phyloP scores from a whole-genome alignment of 148 eudicot species.

The Fallopia convolvulus region DNA sequence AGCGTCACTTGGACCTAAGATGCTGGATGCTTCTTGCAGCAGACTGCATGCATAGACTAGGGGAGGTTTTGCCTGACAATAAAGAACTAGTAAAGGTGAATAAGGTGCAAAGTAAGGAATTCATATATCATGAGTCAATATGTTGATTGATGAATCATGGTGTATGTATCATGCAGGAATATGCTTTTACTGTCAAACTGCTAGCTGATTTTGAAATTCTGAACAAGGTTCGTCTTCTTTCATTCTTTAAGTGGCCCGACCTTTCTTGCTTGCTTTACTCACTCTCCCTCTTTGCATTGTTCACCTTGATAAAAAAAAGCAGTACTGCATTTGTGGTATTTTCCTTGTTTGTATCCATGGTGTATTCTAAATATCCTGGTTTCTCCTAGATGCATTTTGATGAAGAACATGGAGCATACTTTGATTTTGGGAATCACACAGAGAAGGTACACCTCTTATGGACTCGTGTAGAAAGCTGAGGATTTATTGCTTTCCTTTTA shows the following conservation, averaged over 20 bases:
- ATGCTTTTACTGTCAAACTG: slow-evolving; percentile 43
- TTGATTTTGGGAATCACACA: slow-evolving; percentile 93
- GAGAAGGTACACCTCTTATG: slow-evolving; percentile 53
- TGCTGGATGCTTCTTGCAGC: slow-evolving; percentile 99
- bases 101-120: neutral
- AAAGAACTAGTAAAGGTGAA: slow-evolving; percentile 50
- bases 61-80: slow-evolving; percentile 45
- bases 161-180: slow-evolving; percentile 49
- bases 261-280: neutral
- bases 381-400: slow-evolving; percentile 80
- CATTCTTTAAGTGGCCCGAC: neutral
- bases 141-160: slow-evolving; percentile 1
- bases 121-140: slow-evolving; percentile 5
- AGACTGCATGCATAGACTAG: slow-evolving; percentile 68
- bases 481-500: neutral
- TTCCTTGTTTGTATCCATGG: neutral
- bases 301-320: neutral
- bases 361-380: neutral
- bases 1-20: slow-evolving; percentile 97
- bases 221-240: slow-evolving; percentile 58
- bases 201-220: slow-evolving; percentile 79
- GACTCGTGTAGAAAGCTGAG: neutral
- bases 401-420: slow-evolving; percentile 66
- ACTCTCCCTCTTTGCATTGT: neutral
- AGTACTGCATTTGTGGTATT: neutral